Evolutionary conservation across 148 eudicot genomes (phyloP), one percentile per base, ranked within the genome.

Genomic region (Fagopyrum homotropicum): DNA sequence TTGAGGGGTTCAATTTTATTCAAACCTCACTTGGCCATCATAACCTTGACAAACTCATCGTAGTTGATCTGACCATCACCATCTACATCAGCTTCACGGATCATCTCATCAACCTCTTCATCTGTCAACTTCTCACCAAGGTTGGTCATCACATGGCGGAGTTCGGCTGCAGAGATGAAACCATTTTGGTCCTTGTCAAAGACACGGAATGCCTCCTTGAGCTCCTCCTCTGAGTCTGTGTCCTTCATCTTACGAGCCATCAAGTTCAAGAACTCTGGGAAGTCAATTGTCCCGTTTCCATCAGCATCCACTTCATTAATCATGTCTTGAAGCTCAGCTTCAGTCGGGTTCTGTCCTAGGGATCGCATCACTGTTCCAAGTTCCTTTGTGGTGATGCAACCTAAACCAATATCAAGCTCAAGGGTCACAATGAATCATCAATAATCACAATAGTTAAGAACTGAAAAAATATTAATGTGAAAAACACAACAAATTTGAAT

Each of bases 241-340:
- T 90, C 94, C 77, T 89, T 90, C 94, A 89, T 89, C 84, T 89
- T 89, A 54, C 89, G 77, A 49, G 93, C 93, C 93, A 89, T 89
- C 73, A 89, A 87, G 80, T 89, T 89, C 17, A 89, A 82, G 22
- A 89, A 89, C 85, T 89, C 93, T 0, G 93, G 93, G 82, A 90
- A 88, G 85, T 88, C 94, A 1, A 90, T 90, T 70, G 94, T 90
- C 6, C 91, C 91, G 51, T 87, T 88, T 19, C 90, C 90, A 56
- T 88, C 90, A 51, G 90, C 90, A 80, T 88, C 90, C 7, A 88
- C 90, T 77, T 88, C 88, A 19, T 89, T 89, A 9, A 89, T 89
- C 92, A 89, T 89, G 81, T 87, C 89, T 72, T 89, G 93, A 10
- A 89, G 91, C 87, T 89, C 93, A n/a, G 93, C 93, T 82, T 89